Evolutionary conservation across 2,329 filamentous ascomycete species (phyloP).

Genomic region (Iodosphaeria phyllophila): DNA sequence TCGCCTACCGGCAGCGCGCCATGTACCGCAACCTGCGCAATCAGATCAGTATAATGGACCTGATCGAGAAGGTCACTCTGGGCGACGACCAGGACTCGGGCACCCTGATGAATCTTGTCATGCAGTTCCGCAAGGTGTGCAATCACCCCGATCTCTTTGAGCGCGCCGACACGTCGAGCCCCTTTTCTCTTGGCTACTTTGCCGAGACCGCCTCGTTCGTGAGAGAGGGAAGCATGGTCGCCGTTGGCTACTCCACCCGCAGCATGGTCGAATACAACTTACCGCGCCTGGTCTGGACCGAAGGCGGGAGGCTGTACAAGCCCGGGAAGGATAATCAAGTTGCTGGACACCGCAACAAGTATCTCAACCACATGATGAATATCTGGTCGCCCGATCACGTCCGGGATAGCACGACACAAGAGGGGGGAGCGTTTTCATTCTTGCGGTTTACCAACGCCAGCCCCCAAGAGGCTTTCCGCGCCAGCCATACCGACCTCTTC

Average conservation of each 20-base stretch:
- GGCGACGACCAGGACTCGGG: constrained; percentile 91
- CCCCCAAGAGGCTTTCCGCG: constrained; percentile 48
- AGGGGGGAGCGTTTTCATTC: constrained; percentile 66
- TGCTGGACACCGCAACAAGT: constrained; percentile 67
- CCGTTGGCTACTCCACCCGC: constrained; percentile 73
- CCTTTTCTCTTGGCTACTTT: constrained; percentile 68
- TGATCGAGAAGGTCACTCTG: constrained; percentile 90
- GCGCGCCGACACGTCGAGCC: constrained; percentile 76
- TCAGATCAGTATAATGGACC: constrained; percentile 96
- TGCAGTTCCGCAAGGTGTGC: constrained; percentile 99
- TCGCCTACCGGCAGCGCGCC: constrained; percentile 88
- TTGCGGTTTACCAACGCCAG: constrained; percentile 72
- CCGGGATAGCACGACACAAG: constrained; percentile 38
- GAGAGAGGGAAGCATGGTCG: constrained; percentile 64
- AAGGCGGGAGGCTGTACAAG: constrained; percentile 58
- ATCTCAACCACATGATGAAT: constrained; percentile 68
- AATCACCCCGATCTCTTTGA: constrained; percentile 97
- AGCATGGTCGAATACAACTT: constrained; percentile 72
- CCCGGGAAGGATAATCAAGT: constrained; percentile 52
- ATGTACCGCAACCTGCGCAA: constrained; percentile 86
- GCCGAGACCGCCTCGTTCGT: constrained; percentile 92
- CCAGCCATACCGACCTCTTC: constrained; percentile 53
- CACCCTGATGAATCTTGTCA: constrained; percentile 96
- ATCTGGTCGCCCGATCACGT: constrained; percentile 76
- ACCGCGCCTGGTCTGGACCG: constrained; percentile 66